Evolutionary conservation across 2,329 filamentous ascomycete genomes (phyloP).

Genomic region (Microcera coccophila): DNA sequence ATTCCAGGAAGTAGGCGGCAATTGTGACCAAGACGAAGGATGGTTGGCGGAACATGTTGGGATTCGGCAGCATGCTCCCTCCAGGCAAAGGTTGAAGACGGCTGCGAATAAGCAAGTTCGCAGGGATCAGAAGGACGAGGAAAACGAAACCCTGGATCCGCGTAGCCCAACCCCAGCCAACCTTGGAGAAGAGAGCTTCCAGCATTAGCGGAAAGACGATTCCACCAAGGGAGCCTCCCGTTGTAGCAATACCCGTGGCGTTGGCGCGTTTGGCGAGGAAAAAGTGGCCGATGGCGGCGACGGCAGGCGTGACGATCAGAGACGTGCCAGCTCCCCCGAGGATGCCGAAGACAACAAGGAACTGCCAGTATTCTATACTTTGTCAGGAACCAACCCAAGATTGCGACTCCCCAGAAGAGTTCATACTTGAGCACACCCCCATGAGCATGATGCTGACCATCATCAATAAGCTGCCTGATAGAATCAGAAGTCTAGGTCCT

Average conservation of each 20-base stretch:
- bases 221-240: constrained; percentile 30
- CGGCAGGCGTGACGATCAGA: constrained; percentile 5
- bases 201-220: constrained; percentile 35
- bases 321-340: constrained; percentile 8
- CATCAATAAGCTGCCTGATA: constrained; percentile 20
- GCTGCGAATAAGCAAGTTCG: constrained; percentile 26
- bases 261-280: no score
- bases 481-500: constrained; percentile 56
- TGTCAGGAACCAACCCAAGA: not conserved
- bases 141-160: constrained; percentile 32
- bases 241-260: constrained; percentile 24
- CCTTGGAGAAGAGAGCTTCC: constrained; percentile 23
- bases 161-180: constrained; percentile 33
- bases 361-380: constrained; percentile 16
- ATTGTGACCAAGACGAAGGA: constrained; percentile 9
- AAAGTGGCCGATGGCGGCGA: constrained; percentile 5
- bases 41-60: not conserved
- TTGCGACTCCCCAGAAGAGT: no score
- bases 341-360: constrained; percentile 13
- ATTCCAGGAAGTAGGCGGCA: constrained; percentile 24
- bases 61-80: not conserved
- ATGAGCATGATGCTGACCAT: not conserved
- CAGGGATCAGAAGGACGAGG: constrained; percentile 28
- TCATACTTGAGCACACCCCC: constrained; percentile 1
- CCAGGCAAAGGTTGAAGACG: constrained; percentile 6